phyloP scores from a whole-genome alignment of 306 rosid genomes.

The Vigna mungo region DNA sequence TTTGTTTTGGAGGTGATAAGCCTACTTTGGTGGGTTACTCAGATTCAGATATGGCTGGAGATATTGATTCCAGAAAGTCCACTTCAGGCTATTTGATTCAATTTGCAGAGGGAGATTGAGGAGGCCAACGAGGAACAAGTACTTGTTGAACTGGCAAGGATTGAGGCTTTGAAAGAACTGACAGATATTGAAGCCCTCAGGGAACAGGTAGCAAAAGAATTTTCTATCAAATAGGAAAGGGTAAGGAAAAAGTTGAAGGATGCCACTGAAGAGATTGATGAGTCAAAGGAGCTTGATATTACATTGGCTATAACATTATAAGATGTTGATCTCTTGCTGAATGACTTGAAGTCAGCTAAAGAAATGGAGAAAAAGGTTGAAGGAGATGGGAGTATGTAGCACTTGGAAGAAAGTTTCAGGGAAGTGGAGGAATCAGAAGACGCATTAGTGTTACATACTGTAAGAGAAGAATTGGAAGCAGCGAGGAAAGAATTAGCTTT shows the following conservation, averaged over 20 bases:
- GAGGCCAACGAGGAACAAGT: too few relatives aligned
- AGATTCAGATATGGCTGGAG: too few relatives aligned
- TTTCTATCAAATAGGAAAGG: conserved; percentile 53
- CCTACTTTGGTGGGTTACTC: too few relatives aligned
- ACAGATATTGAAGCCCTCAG: conserved; percentile 62
- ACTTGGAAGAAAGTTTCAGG: conserved; percentile 40
- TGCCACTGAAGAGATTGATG: conserved; percentile 56
- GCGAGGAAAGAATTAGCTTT: conserved; percentile 71
- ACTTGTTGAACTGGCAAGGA: too few relatives aligned
- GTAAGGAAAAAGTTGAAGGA: conserved; percentile 54
- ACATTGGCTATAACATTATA: conserved; percentile 66
- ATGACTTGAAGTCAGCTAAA: conserved; percentile 60
- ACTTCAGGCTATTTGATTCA: too few relatives aligned
- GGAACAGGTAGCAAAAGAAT: conserved; percentile 58
- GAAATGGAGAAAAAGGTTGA: conserved; percentile 52
- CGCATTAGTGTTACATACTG: conserved; percentile 45
- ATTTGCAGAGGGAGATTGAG: too few relatives aligned
- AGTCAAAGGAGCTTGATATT: conserved; percentile 67
- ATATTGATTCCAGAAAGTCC: too few relatives aligned
- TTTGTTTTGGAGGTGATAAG: too few relatives aligned
- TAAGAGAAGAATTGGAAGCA: conserved; percentile 63
- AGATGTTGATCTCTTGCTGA: conserved; percentile 69
- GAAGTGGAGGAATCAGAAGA: conserved; percentile 52
- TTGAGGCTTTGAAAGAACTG: conserved; percentile 84
- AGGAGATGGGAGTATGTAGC: conserved; percentile 51